Evolutionary conservation across 1,284 basidiomycete species (phyloP), one percentile per base, ranked within the genome.

Genomic region (Microbotryum saponariae): DNA sequence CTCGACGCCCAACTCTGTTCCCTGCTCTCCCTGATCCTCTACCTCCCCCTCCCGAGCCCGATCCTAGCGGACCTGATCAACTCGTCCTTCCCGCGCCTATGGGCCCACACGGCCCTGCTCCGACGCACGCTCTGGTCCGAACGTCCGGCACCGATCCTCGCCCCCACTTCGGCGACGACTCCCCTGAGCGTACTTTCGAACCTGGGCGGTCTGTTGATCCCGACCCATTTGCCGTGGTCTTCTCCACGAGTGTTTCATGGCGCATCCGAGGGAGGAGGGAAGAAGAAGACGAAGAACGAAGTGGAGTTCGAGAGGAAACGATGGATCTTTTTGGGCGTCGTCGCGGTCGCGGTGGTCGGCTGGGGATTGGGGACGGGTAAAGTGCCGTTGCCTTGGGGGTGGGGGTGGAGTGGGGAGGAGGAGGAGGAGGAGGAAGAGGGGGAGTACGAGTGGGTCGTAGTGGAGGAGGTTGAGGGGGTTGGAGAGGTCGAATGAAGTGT

Each of bases 1-100:
- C 63, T 75, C 20, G 77, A 78, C 56, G 64, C 76, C 1, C 64
- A 65, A 25, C 73, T 78, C 25, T 76, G 74, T 50, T 64, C 77
- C 9, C 73, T 76, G 31, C 70, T 77, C n/a, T 68, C 76, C 5
- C 71, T 77, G 54, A 59, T 76, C 23, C 72, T 78, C 51, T 67
- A 71, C 21, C 71, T 74, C 9, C 59, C 64, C 1, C 71, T 75
- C n/a, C 76, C 77, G 1, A 74, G 73, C 23, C 66, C 74, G 0
- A 66, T 77, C 18, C 66, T 77, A 33, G 67, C 74, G 12, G 65
- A 74, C 58, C 62, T 75, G 21, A 70, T 78, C 52, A 68, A 68
- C 61, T 64, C 66, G 4, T 68, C 66, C 27, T 68, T 66, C 58
- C 66, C 66, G 9, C 63, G 66, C 31, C 59, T 68, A 12, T 68